phyloP scores from a whole-genome alignment of 306 rosid genomes.

The Senna siamea region DNA sequence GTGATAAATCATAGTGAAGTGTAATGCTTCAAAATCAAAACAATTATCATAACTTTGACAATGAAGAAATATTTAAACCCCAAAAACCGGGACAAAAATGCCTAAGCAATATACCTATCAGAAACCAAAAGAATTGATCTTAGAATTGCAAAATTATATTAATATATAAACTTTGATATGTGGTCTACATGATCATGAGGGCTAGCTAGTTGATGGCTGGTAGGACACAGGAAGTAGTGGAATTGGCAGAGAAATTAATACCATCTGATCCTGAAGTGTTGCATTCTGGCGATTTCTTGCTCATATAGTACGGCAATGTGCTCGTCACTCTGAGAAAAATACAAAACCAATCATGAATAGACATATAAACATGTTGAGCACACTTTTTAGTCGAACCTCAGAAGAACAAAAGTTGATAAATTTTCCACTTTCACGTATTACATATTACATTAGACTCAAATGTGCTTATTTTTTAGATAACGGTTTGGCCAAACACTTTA shows the following conservation, averaged over 20 bases:
- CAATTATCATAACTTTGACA: constrained; percentile 20
- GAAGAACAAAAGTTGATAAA: too few relatives aligned
- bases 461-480: too few relatives aligned
- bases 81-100: constrained; percentile 38
- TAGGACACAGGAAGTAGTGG: constrained; percentile 51
- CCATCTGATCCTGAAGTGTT: constrained; percentile 53
- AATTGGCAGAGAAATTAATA: constrained; percentile 48
- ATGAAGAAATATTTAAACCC: neutral
- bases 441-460: too few relatives aligned
- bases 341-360: too few relatives aligned
- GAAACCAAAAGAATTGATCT: constrained; percentile 53
- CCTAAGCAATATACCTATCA: constrained; percentile 46
- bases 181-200: constrained; percentile 10
- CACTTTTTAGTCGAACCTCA: too few relatives aligned
- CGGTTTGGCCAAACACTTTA: neutral
- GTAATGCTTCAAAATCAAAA: constrained; percentile 27
- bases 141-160: constrained; percentile 38
- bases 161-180: constrained; percentile 31
- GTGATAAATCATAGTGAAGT: constrained; percentile 15
- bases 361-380: too few relatives aligned
- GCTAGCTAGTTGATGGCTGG: constrained; percentile 53
- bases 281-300: constrained; percentile 59
- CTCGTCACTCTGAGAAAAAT: constrained; percentile 51
- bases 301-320: constrained; percentile 61
- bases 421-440: too few relatives aligned